phyloP scores from a whole-genome alignment of 2,329 filamentous ascomycete species.

The Pseudogymnoascus sp. region DNA sequence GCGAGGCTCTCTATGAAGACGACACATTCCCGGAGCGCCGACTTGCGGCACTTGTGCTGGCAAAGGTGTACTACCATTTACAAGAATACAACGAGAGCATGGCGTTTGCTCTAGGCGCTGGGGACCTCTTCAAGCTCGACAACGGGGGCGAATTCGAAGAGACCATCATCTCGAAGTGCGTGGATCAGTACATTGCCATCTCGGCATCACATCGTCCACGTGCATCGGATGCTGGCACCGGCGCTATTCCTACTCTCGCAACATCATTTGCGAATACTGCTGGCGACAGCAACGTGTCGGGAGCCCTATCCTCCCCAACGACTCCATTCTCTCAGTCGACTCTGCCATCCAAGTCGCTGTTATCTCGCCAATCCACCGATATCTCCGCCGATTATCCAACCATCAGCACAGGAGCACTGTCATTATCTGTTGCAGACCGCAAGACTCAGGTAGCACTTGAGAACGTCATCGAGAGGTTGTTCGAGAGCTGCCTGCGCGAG shows the following conservation, averaged over 20 bases:
- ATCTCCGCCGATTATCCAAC: constrained; percentile 49
- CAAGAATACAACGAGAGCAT: constrained; percentile 99
- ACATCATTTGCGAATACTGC: constrained; percentile 68
- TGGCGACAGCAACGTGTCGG: constrained; percentile 55
- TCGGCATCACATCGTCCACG: constrained; percentile 43
- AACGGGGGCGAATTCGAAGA: constrained; percentile 92
- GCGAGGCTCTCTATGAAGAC: constrained; percentile 96
- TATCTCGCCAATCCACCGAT: constrained; percentile 72
- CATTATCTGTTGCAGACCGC: constrained; percentile 46
- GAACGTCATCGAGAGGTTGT: constrained; percentile 77
- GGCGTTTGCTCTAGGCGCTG: constrained; percentile 91
- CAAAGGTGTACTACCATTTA: constrained; percentile 98
- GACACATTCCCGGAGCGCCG: constrained; percentile 89
- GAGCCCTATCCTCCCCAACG: constrained; percentile 72
- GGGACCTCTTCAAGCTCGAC: constrained; percentile 90
- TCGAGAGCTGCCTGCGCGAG: constrained; percentile 79
- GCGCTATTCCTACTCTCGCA: constrained; percentile 50
- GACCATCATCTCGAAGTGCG: constrained; percentile 96
- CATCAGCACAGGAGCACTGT: constrained; percentile 26
- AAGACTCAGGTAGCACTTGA: constrained; percentile 76
- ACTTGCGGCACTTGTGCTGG: constrained; percentile 86
- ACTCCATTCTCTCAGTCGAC: constrained; percentile 94
- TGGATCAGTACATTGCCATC: constrained; percentile 92
- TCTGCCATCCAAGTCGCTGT: constrained; percentile 84
- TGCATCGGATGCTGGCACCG: constrained; percentile 49